Base-by-base conservation (phyloP, 768 basidiomycete genomes). In the Cystoderma amianthinum region DNA sequence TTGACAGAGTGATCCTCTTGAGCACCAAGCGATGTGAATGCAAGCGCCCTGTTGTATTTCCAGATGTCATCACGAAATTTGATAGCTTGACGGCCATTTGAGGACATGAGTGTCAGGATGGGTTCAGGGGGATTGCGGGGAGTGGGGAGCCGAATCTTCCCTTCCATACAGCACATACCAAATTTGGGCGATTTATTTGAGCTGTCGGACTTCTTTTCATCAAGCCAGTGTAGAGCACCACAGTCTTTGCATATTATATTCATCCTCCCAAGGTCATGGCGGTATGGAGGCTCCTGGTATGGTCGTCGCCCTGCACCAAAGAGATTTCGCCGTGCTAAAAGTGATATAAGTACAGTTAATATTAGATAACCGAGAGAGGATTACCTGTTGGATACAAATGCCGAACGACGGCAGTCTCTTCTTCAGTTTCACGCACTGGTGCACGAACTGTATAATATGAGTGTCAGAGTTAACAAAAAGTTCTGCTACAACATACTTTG, bases 31-130 rank as follows among this genome's bases (percentile, higher is more conserved):
- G 67, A 70, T 0, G 62, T 66, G 41, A 71, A 69, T 0, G 67
- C 52, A 35, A 72, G 51, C 1, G 71, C 60, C 25, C 50, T 47
- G 39, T 74, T 74, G 32, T 72, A 72, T 19, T 64, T 59, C 9
- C 60, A 48, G 5, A 71, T 67, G 4, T 69, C 58, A 53, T 54
- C 61, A 49, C 57, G 58, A 40, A 64, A 67, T 2, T 49, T 41
- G 2, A 39, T 43, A 0, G 51, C 41, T 5, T 44, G 11, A 3
- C 11, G 33, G 18, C 45, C 41, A 9, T 47, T 15, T 11, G 39
- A 39, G 10, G 20, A 46, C 3, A 61, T 45, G 0, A 67, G 51
- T 2, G 35, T 3, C 1, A 32, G 44, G 2, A 69, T 48, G 0
- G 40, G 37, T 12, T 54, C 53, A 4, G 67, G 62, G 1, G 49